These are phyloP conservation scores for Alternaria viburni DNA, from an alignment of 2,329 filamentous ascomycete genomes.

Conservation along the genomic window DNA sequence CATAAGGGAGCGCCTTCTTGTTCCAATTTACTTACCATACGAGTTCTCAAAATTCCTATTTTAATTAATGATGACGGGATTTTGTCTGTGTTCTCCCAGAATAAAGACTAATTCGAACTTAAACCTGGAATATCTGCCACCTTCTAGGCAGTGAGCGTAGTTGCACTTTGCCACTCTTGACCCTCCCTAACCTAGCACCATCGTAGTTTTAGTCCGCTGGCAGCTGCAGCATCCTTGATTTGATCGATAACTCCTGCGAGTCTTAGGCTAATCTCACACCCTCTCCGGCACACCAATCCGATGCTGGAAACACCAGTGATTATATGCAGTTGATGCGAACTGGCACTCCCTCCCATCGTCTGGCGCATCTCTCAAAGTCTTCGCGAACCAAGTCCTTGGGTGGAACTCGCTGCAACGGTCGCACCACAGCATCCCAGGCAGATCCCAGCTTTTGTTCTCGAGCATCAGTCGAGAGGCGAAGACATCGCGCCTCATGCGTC, in stretches of 20 bases:
- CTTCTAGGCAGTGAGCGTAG: too few relatives aligned
- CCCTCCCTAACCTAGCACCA: too few relatives aligned
- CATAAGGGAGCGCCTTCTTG: too few relatives aligned
- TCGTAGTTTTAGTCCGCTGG: fast-evolving
- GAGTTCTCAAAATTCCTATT: too few relatives aligned
- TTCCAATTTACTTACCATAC: too few relatives aligned
- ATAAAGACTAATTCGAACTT: too few relatives aligned
- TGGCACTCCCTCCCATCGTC: not conserved
- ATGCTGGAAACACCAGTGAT: not conserved
- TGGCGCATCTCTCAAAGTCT: not conserved
- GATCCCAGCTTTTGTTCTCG: not conserved
- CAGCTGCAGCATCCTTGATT: too few relatives aligned
- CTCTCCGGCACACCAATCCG: not conserved
- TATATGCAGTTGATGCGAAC: not conserved
- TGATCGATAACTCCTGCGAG: too few relatives aligned
- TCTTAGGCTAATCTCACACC: not conserved
- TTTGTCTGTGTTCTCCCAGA: too few relatives aligned
- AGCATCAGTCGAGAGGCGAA: not conserved
- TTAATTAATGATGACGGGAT: too few relatives aligned
- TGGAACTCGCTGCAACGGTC: not conserved
- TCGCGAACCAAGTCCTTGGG: not conserved
- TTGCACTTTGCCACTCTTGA: too few relatives aligned
- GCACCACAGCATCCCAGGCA: not conserved
- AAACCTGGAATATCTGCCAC: too few relatives aligned
- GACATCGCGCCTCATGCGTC: not conserved